Percentiles rank a stretch among this genome's conserved stretches.
phyloP scores from a whole-genome alignment of 108 stramenopile species.

The Chaetoceros tenuissimus region DNA sequence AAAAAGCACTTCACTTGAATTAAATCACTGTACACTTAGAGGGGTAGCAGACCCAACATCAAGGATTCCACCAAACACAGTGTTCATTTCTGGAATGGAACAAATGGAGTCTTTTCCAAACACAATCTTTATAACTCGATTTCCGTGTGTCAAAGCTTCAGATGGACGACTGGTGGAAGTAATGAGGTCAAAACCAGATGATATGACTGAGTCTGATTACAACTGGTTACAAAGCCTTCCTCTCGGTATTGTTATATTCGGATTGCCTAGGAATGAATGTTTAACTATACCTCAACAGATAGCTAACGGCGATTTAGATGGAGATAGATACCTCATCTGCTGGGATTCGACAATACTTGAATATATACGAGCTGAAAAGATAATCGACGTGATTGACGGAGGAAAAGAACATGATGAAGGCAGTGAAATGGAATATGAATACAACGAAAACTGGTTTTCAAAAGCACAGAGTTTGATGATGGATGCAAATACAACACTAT shows the following conservation, averaged over 20 bases:
- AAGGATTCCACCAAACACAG: slow-evolving; percentile 8
- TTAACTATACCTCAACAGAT: slow-evolving; percentile 18
- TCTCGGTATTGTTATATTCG: slow-evolving; percentile 29
- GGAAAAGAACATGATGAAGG: background rate
- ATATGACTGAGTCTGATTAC: slow-evolving; percentile 5
- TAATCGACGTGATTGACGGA: background rate
- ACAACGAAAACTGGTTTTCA: slow-evolving; percentile 3
- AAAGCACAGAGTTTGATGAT: background rate
- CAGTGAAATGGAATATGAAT: background rate
- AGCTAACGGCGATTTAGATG: slow-evolving; percentile 30
- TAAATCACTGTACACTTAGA: background rate
- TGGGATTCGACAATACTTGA: slow-evolving; percentile 23
- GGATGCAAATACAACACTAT: background rate
- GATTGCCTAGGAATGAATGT: slow-evolving; percentile 2
- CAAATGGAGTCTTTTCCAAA: background rate
- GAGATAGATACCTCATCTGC: slow-evolving; percentile 21
- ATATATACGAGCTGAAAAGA: background rate
- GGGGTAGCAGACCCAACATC: slow-evolving; percentile 30
- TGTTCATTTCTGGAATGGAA: slow-evolving; percentile 22
- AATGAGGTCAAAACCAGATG: slow-evolving; percentile 7
- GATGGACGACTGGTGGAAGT: slow-evolving; percentile 10
- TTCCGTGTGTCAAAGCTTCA: slow-evolving; percentile 16
- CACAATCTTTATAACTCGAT: slow-evolving; percentile 20
- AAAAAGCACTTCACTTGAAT: background rate
- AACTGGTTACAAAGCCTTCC: slow-evolving; percentile 6